Percentiles rank a stretch among this genome's conserved stretches.
phyloP scores from a whole-genome alignment of 1,284 basidiomycete species.

The Cryptococcus sp. region DNA sequence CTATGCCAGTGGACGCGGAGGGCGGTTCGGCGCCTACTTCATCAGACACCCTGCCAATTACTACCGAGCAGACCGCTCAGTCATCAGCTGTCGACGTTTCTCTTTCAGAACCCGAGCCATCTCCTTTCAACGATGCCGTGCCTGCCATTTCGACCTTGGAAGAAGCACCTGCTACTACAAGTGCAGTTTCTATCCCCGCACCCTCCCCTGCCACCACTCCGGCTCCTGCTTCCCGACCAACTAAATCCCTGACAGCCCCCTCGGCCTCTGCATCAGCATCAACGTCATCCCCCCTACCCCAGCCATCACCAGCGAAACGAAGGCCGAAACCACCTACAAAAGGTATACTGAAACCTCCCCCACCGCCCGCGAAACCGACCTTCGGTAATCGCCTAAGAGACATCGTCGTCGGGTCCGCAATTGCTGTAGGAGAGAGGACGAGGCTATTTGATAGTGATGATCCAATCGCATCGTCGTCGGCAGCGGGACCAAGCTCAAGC shows the following conservation, averaged over 20 bases:
- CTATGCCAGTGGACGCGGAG: too few species aligned
- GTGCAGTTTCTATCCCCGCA: background rate
- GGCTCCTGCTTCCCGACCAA: background rate
- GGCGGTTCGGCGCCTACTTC: too few species aligned
- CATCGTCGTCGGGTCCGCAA: conserved; percentile 37
- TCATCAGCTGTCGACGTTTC: too few species aligned
- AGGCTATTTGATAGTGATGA: conserved; percentile 26
- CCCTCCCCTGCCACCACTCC: background rate
- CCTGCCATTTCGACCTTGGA: too few species aligned
- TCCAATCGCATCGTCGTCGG: background rate
- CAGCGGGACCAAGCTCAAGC: background rate
- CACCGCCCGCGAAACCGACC: conserved; percentile 50
- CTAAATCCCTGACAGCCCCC: background rate
- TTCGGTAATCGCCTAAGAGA: conserved; percentile 49
- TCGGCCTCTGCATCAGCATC: background rate
- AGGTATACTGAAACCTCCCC: conserved; percentile 53
- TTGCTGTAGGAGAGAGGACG: conserved; percentile 18
- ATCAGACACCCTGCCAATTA: too few species aligned
- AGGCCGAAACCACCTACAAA: conserved; percentile 48
- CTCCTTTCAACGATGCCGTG: too few species aligned
- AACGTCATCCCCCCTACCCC: background rate
- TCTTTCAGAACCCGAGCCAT: too few species aligned
- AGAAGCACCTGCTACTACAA: too few species aligned
- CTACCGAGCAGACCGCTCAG: too few species aligned
- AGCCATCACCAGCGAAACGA: conserved; percentile 30